These are phyloP conservation scores for Cutaneotrichosporon spelunceum DNA, from an alignment of 1,284 basidiomycete genomes.

Conservation along the genomic window DNA sequence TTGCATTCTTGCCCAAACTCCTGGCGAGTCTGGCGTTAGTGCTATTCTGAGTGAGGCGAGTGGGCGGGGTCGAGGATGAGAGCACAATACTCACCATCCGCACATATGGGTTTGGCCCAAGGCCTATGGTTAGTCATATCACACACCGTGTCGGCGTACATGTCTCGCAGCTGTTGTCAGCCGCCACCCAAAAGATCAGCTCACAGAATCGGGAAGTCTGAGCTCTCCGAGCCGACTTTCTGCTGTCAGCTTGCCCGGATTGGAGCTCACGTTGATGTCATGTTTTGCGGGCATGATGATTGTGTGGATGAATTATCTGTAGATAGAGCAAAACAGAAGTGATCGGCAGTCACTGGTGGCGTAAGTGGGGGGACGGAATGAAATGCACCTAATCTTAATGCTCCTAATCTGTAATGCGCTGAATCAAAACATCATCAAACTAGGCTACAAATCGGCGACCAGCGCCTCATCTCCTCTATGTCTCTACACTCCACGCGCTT, in stretches of 20 bases:
- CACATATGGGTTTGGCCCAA: constrained; percentile 82
- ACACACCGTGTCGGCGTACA: constrained; percentile 58
- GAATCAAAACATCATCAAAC: background rate
- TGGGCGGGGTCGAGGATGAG: background rate
- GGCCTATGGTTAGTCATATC: constrained; percentile 55
- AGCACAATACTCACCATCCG: constrained; percentile 78
- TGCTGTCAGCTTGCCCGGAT: constrained; percentile 16
- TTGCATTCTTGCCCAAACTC: constrained; percentile 87
- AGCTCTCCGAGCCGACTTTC: constrained; percentile 52
- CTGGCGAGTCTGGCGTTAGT: constrained; percentile 73
- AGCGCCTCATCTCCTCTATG: background rate
- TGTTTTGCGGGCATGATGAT: constrained; percentile 45
- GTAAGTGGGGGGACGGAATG: background rate
- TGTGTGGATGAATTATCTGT: background rate
- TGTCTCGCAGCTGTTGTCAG: constrained; percentile 63
- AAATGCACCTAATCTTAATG: background rate
- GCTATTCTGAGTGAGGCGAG: constrained; percentile 36
- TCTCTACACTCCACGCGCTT: background rate
- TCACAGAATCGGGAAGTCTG: constrained; percentile 51
- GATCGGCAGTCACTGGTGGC: constrained; percentile 3
- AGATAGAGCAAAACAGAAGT: background rate
- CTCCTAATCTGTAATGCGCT: background rate
- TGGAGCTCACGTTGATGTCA: constrained; percentile 47
- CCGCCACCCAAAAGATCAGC: constrained; percentile 14
- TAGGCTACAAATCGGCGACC: background rate